phyloP scores from a whole-genome alignment of 176 grass and related monocot species.

The Lolium multiflorum region DNA sequence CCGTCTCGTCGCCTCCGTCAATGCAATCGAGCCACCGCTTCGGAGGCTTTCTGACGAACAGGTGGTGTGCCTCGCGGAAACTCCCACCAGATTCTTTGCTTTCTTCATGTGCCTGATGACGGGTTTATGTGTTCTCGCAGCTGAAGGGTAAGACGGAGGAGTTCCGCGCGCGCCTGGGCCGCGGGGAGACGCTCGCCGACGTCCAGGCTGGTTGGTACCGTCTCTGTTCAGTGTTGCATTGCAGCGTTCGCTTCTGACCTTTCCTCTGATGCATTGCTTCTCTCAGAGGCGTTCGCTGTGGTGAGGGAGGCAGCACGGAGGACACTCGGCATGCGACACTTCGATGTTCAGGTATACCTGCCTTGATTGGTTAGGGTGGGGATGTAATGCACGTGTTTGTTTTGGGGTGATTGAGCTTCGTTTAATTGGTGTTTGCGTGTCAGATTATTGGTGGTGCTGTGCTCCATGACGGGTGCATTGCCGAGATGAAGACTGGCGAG shows the following conservation, averaged over 20 bases:
- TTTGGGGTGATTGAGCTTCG: not conserved
- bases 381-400: not conserved
- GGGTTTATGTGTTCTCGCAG: slow-evolving; percentile 46
- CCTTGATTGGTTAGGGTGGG: not conserved
- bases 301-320: slow-evolving; percentile 88
- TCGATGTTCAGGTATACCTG: slow-evolving; percentile 80
- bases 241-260: not conserved
- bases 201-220: slow-evolving; percentile 82
- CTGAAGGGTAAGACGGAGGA: slow-evolving; percentile 76
- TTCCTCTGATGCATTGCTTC: slow-evolving; percentile 25
- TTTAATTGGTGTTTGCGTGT: not conserved
- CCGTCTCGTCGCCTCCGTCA: slow-evolving; percentile 75
- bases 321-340: slow-evolving; percentile 87
- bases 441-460: slow-evolving; percentile 98
- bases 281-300: slow-evolving; percentile 85
- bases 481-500: slow-evolving; percentile 97
- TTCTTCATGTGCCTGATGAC: not conserved
- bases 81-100: not conserved
- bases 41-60: slow-evolving; percentile 85
- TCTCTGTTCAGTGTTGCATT: not conserved
- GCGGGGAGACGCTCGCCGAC: slow-evolving; percentile 79
- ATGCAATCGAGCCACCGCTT: slow-evolving; percentile 63
- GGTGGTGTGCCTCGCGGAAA: slow-evolving; percentile 43
- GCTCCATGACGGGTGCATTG: slow-evolving; percentile 95
- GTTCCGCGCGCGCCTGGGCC: slow-evolving; percentile 63